phyloP scores from a whole-genome alignment of 805 yeast genomes.

The Yamadazyma philogaea region DNA sequence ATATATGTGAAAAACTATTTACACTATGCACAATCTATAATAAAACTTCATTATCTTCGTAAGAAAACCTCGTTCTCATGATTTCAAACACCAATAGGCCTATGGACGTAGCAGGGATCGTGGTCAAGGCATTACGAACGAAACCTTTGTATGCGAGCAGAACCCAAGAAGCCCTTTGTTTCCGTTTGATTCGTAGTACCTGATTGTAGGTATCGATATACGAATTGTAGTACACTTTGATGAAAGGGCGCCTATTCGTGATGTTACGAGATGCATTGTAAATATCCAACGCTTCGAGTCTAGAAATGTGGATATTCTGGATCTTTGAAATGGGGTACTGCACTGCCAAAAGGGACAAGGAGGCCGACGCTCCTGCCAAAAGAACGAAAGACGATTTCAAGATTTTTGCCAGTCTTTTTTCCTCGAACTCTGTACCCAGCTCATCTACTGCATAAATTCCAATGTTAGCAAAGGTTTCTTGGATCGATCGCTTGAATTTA shows the following conservation, averaged over 20 bases:
- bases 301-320: slow-evolving; percentile 73
- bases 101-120: slow-evolving; percentile 85
- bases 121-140: slow-evolving; percentile 62
- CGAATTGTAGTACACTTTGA: slow-evolving; percentile 64
- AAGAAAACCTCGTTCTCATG: slow-evolving; percentile 51
- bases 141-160: slow-evolving; percentile 80
- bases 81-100: slow-evolving; percentile 85
- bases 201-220: slow-evolving; percentile 74
- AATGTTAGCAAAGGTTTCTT: slow-evolving; percentile 14
- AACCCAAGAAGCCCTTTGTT: slow-evolving; percentile 55
- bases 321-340: slow-evolving; percentile 81
- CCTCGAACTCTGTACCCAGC: slow-evolving; percentile 26
- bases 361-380: slow-evolving; percentile 85
- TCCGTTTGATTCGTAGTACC: slow-evolving; percentile 49
- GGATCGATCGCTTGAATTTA: slow-evolving; percentile 31
- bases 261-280: slow-evolving; percentile 34
- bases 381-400: slow-evolving; percentile 67
- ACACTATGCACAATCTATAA: neutral
- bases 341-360: slow-evolving; percentile 67
- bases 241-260: slow-evolving; percentile 30
- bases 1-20: neutral
- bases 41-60: slow-evolving; percentile 20
- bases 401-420: slow-evolving; percentile 43
- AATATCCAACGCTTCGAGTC: slow-evolving; percentile 77
- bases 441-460: slow-evolving; percentile 21